Base-by-base conservation (phyloP, 2,329 filamentous ascomycete species). In the Helicocarpus griseus region DNA sequence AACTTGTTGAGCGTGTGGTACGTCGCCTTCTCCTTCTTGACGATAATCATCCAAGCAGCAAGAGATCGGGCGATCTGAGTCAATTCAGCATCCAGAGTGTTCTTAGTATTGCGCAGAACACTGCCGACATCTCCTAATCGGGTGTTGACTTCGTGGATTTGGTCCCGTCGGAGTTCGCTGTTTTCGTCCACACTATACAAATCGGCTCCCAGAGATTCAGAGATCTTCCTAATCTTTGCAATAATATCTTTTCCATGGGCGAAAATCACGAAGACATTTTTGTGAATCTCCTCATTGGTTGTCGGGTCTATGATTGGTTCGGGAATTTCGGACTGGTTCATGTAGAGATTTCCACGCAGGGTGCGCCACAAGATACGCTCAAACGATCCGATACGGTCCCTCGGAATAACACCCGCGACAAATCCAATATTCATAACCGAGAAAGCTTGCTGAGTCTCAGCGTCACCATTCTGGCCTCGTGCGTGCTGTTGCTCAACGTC, bases 211-310 rank as follows among this genome's bases (percentile, higher is more conserved):
- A 98, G 85, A 7, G 90, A 96, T 73, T 98, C 93, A 1, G 91
- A 97, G 55, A 98, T 97, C 79, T 96, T 97, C 65, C 93, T 84
- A 66, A 98, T 97, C 82, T 98, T 98, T 65, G 90, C 87, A 62
- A 98, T 83, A 60, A 98, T 95, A 71, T 97, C 91, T 72, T 95
- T 95, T 66, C 93, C 93, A 65, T 98, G 93, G 11, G 93, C 93
- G 63, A 98, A 98, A 69, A 98, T 98, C 65, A 98, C 91, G 65
- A 98, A 98, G 51, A 98, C 93, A 62, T 96, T 98, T 82, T 98
- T 98, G 76, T 86, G 83, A 61, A 94, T 79, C 57, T 87, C 78
- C 72, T 97, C 91, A 68, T 97, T 96, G 73, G 82, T 95, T 65
- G 86, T 80, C 14, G 93, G 91, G 69, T 98, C 88, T 67, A 95